These are phyloP conservation scores for Petunia hybrid DNA, from an alignment of 305 asterid species.

Conservation along the genomic window DNA sequence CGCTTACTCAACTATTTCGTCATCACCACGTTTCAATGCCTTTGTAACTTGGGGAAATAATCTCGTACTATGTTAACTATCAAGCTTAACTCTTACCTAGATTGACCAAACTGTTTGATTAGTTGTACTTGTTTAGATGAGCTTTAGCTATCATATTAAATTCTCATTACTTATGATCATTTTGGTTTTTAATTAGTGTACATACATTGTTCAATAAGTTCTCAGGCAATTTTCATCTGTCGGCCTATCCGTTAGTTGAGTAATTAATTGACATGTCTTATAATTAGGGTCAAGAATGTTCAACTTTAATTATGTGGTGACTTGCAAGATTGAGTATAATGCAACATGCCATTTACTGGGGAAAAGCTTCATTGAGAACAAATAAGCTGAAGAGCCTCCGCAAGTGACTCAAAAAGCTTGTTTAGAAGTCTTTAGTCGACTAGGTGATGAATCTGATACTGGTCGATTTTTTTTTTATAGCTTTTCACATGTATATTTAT, in stretches of 20 bases:
- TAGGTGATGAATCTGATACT: too few species aligned
- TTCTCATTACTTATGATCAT: too few species aligned
- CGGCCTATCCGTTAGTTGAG: too few species aligned
- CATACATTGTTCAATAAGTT: neutral
- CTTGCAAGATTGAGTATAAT: neutral
- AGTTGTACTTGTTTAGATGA: neutral
- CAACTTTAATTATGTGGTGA: neutral
- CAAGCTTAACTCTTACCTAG: neutral
- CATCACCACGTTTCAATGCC: conserved; percentile 58
- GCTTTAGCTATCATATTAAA: neutral
- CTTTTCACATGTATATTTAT: too few species aligned
- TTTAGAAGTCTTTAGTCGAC: too few species aligned
- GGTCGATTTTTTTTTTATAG: too few species aligned
- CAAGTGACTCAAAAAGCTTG: too few species aligned
- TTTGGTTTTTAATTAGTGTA: too few species aligned
- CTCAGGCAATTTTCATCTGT: neutral
- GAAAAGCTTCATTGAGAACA: too few species aligned
- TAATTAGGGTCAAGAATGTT: neutral
- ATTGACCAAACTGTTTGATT: conserved; percentile 6
- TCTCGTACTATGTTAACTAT: conserved; percentile 24
- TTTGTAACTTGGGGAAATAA: conserved; percentile 27
- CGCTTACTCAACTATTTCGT: conserved; percentile 73
- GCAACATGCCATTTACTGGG: too few species aligned
- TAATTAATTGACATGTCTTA: neutral
- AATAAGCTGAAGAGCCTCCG: too few species aligned